Percentiles rank a stretch among this genome's conserved stretches.
phyloP scores from a whole-genome alignment of 2,329 filamentous ascomycete species.

The Lasiodiplodia hormozganensis region DNA sequence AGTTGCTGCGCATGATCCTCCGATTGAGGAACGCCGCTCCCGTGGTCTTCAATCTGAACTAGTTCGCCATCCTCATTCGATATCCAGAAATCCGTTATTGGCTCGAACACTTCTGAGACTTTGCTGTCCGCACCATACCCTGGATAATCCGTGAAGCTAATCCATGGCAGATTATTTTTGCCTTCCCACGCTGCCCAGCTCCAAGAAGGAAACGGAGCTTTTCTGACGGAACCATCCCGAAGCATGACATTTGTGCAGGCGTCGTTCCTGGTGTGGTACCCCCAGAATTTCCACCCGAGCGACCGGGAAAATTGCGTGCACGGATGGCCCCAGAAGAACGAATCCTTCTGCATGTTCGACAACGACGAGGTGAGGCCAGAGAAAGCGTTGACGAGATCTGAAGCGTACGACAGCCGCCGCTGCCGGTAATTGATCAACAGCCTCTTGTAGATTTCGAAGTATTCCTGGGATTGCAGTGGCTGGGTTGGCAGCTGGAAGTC shows the following conservation, averaged over 20 bases:
- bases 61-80: neutral
- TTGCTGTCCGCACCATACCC: neutral
- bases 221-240: neutral
- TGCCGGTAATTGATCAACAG: neutral
- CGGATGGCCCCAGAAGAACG: neutral
- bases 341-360: neutral
- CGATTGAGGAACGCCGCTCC: no score
- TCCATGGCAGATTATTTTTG: no score
- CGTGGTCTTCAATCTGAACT: neutral
- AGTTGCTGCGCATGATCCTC: neutral
- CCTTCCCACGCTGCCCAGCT: no score
- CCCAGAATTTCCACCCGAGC: neutral
- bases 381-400: constrained; percentile 9
- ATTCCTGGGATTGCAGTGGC: neutral
- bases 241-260: neutral
- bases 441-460: neutral
- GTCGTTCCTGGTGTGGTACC: neutral
- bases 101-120: neutral
- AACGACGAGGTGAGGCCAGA: neutral
- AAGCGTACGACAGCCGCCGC: neutral
- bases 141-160: no score
- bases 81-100: neutral
- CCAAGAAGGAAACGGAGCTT: no score
- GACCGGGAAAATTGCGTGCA: neutral
- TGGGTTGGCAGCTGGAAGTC: neutral